phyloP scores from a whole-genome alignment of 2,329 filamentous ascomycete genomes.

The Lojkania enalia region DNA sequence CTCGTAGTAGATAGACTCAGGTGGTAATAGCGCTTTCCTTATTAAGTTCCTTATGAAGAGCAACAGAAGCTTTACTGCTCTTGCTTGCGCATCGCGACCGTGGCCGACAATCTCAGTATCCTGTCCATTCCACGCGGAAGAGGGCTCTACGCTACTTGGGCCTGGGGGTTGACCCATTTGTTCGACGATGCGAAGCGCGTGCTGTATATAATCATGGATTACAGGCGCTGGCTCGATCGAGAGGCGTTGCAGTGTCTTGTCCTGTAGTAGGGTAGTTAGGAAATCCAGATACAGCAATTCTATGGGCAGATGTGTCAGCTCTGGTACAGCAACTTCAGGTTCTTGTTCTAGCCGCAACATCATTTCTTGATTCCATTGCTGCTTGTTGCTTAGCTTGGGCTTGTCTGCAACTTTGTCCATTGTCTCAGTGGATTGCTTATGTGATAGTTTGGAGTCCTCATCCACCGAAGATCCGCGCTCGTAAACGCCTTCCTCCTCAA shows the following conservation, averaged over 20 bases:
- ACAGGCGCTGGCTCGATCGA: constrained; percentile 35
- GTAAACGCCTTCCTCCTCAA: constrained; percentile 44
- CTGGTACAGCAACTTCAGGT: constrained; percentile 27
- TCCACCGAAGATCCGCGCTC: constrained; percentile 16
- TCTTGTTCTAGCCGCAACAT: constrained; percentile 22
- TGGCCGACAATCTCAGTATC: constrained; percentile 19
- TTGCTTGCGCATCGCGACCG: constrained; percentile 41
- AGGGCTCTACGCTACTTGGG: background rate
- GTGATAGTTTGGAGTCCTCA: background rate
- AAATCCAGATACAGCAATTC: constrained; percentile 44
- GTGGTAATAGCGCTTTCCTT: constrained; percentile 33
- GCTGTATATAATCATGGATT: constrained; percentile 43
- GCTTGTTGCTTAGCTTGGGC: constrained; percentile 11
- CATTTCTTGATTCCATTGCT: constrained; percentile 29
- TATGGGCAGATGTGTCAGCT: constrained; percentile 42
- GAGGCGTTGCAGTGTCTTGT: constrained; percentile 23
- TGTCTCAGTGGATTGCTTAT: background rate
- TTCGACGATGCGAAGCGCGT: constrained; percentile 42
- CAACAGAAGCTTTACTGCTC: constrained; percentile 42
- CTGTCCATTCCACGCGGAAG: constrained; percentile 7
- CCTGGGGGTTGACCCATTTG: constrained; percentile 28
- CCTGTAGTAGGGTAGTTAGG: constrained; percentile 42
- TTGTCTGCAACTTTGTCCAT: background rate
- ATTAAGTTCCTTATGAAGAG: constrained; percentile 46
- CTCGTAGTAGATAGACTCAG: constrained; percentile 43